Base-by-base conservation (phyloP, 345 rosid species). In the Citrus mangshanensis region DNA sequence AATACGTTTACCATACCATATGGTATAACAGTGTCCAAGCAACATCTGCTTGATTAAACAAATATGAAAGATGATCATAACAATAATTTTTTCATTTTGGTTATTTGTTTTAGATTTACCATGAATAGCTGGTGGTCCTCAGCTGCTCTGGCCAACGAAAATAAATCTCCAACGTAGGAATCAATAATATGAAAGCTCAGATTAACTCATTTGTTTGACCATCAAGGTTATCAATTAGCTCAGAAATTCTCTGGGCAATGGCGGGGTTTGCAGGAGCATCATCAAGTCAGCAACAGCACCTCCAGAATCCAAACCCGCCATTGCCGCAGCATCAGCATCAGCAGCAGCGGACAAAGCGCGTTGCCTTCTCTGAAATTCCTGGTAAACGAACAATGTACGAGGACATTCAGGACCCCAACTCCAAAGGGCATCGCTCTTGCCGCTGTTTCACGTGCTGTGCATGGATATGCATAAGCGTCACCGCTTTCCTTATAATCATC, bases 401-500 rank as follows among this genome's bases (percentile, higher is more conserved):
- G 18, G 51, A 46, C 51, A 46, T 46, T 46, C 51, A 13, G 51
- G 51, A 46, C 18, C 51, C 51, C 18, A 46, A 46, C 51, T 46
- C 18, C 51, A 46, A 46, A 46, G 19, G 58, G 58, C 58, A 54
- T 18, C 58, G 12, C 58, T 54, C 58, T 5, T 7, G 58, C 58
- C 22, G 21, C 22, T 54, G 76, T 64, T 79, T 35, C 32, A 74
- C 21, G 38, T 84, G 86, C 9, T 87, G 83, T 10, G 80, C 81
- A 0, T 79, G 61, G 34, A 76, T 78, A 1, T 81, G 81, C 74
- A 28, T 81, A 75, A 38, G 67, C 14, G 16, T 81, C 46, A 73
- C 72, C 22, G 6, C 63, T 30, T 21, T 79, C 16, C 82, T 83
- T 32, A 49, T 85, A 10, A 37, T 74, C 9, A 8, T 75, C 37